Base-by-base conservation (phyloP, 1,284 basidiomycete species). In the Pulveroboletus sp. region DNA sequence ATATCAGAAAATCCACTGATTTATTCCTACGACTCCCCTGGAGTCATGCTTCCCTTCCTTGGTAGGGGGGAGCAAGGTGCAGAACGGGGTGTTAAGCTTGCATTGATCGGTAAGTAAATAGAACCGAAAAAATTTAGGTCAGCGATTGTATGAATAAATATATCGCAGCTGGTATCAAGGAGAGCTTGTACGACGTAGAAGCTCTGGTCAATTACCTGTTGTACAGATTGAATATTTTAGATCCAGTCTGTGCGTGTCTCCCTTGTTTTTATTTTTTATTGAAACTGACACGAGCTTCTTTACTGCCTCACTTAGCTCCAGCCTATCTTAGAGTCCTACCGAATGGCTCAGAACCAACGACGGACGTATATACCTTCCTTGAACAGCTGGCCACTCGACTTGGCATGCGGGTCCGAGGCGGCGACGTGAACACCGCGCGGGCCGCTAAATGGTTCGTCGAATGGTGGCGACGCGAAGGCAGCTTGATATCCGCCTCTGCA, bases 41-140 rank as follows among this genome's bases (percentile, higher is more conserved):
- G 96, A 1, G 92, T 98, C 39, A 98, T 99, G 96, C 80, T 98
- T 33, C 94, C 96, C 5, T 98, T 91, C 74, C 82, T 98, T n/a
- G 96, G 96, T 2, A 83, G 81, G 54, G 94, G 94, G 2, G 80
- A 84, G 46, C 78, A 79, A 57, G 96, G 94, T 25, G 89, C 93
- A 44, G 96, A 99, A 73, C 81, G 92, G 60, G 96, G 93, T 6
- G 80, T 98, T 54, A 98, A 97, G 75, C 83, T 98, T 26, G 95
- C 94, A 40, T 77, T 98, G 55, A 96, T 96, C 42, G 91, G 95
- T 94, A 74, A 71, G 81, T 46, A 47, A 58, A 49, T 40, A n/a
- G 28, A 14, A 10, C 20, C 28, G 2, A 1, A 17, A n/a, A 45
- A 20, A 29, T 11, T 25, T 33, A 36, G 20, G 14, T 17, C 40